Evolutionary conservation across 1,139 yeast genomes (phyloP).

Genomic region (Citeromyces siamensis): DNA sequence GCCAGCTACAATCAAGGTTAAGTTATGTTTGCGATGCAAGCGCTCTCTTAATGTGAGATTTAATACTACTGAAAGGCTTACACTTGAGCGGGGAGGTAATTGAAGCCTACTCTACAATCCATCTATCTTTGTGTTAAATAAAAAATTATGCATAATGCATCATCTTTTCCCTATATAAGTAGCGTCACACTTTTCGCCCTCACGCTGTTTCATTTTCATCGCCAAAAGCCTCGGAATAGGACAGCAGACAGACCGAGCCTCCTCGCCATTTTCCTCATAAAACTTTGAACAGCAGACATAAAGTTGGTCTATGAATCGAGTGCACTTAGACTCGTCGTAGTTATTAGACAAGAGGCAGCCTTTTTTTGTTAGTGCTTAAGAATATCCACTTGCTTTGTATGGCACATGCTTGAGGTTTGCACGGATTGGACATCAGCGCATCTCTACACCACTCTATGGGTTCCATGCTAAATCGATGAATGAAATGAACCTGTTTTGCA

Average conservation of each 20-base stretch:
- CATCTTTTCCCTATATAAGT: conserved; percentile 18
- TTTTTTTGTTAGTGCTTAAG: conserved; percentile 7
- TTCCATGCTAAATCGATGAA: no score
- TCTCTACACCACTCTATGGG: conserved; percentile 3
- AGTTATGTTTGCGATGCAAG: conserved; percentile 22
- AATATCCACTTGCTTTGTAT: conserved; percentile 34
- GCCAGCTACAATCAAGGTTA: conserved; percentile 33
- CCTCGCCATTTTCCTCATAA: conserved; percentile 37
- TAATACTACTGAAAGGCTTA: background rate
- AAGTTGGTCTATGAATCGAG: conserved; percentile 41
- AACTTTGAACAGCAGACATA: conserved; percentile 50
- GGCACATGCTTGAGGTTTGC: conserved; percentile 59
- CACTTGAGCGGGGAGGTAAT: conserved; percentile 16
- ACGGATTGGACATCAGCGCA: conserved; percentile 25
- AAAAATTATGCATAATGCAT: no score
- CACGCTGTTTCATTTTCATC: conserved; percentile 45
- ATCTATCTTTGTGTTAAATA: no score
- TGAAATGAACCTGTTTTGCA: no score
- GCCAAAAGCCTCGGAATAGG: conserved; percentile 44
- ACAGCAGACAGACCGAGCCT: conserved; percentile 52
- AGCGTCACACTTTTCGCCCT: conserved; percentile 40
- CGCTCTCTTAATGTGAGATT: no score
- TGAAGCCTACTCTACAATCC: conserved; percentile 17
- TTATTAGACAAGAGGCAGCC: conserved; percentile 38
- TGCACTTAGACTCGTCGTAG: conserved; percentile 53